Base-by-base conservation (phyloP, 352 stramenopile species). In the Saprolegnia diclina region DNA sequence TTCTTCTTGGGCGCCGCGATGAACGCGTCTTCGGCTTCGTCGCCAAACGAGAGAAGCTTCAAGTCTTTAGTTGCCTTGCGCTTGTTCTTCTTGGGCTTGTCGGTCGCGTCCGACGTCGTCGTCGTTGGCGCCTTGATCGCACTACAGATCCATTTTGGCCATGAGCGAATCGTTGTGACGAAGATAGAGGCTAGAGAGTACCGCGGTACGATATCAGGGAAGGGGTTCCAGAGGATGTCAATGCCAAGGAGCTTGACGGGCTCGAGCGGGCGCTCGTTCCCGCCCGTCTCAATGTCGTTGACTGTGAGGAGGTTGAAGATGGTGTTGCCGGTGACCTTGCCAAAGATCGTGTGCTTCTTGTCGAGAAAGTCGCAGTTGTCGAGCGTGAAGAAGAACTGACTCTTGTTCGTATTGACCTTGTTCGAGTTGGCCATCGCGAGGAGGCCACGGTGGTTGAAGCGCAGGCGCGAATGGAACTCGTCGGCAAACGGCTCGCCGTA, bases 311-410 rank as follows among this genome's bases (percentile, higher is more conserved):
- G 77, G 78, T 99, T 99, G 79, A 98, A 99, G 56, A 99, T 96
- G 22, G 97, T 99, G 75, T 97, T 96, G 24, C 96, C 97, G 5
- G 83, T 91, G 68, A 99, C 83, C 71, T 96, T 91, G 35, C 88
- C 83, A 64, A 94, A 96, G 64, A 98, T 97, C 40, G 97, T 98
- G 78, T 99, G 92, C 74, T 99, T 98, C 35, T 85, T 84, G 72
- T 98, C 85, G 21, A 99, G 78, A 77, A 97, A 98, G 21, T 97
- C 82, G 56, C 91, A 96, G 57, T 92, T 88, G 64, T 98, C 93
- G 35, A 99, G 78, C 29, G 95, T 99, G 70, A 99, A 91, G 79
- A 99, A 99, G 80, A 99, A 99, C 79, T 99, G 97, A 74, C 79
- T 92, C 68, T 88, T 79, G 71, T 95, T 98, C 32, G 88, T 83